phyloP scores from a whole-genome alignment of 73 alveolate species.

The Breviolum minutum region DNA sequence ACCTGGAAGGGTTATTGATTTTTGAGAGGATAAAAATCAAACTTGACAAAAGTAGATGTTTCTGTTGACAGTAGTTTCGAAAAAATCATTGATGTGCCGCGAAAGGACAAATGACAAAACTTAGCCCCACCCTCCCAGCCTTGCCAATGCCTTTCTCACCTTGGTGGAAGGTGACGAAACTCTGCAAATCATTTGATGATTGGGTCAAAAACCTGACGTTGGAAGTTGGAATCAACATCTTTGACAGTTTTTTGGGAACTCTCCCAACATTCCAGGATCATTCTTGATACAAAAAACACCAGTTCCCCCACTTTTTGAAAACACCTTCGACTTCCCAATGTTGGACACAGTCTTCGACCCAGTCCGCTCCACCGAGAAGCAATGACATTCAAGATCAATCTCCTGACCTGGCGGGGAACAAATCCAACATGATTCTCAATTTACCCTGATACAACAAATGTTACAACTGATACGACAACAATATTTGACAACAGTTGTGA shows the following conservation, averaged over 20 bases:
- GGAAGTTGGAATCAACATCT: too few relatives aligned
- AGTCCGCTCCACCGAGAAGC: constrained; percentile 72
- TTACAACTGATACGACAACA: background rate
- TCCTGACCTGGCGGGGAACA: constrained; percentile 97
- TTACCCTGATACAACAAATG: background rate
- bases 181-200: background rate
- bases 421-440: background rate
- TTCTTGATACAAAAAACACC: background rate
- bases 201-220: too few relatives aligned
- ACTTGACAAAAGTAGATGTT: background rate
- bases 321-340: background rate
- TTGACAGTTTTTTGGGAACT: too few relatives aligned
- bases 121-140: background rate
- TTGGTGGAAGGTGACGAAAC: background rate
- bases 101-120: background rate
- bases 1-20: too few relatives aligned
- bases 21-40: background rate
- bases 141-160: constrained; percentile 82
- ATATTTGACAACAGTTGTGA: too few relatives aligned
- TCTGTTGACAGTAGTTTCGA: background rate
- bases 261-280: too few relatives aligned
- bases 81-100: background rate
- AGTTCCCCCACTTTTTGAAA: background rate
- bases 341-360: background rate
- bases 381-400: constrained; percentile 97